These are phyloP conservation scores for Neurospora sp. DNA, from an alignment of 495 filamentous ascomycete species.

Conservation along the genomic window DNA sequence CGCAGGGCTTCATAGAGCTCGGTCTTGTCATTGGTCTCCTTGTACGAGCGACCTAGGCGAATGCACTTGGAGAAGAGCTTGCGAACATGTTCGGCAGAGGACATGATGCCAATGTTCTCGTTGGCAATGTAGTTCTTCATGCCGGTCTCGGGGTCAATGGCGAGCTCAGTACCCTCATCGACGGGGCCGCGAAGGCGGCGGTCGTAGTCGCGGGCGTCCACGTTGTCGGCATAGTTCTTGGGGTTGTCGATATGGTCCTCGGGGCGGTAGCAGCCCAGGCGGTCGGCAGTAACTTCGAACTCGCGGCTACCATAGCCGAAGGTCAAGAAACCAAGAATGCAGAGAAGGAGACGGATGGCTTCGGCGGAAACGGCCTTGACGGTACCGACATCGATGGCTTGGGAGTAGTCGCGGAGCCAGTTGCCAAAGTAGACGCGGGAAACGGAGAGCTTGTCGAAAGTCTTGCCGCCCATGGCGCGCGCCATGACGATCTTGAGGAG, in stretches of 20 bases:
- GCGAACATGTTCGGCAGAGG: constrained; percentile 64
- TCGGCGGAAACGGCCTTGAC: constrained; percentile 81
- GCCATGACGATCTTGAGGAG: constrained; percentile 67
- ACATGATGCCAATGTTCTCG: constrained; percentile 61
- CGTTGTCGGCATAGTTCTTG: constrained; percentile 70
- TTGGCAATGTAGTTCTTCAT: constrained; percentile 90
- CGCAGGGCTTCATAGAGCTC: constrained; percentile 80
- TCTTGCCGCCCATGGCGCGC: constrained; percentile 66
- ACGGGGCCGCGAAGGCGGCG: constrained; percentile 67
- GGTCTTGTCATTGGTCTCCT: constrained; percentile 46
- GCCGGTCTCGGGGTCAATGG: constrained; percentile 65
- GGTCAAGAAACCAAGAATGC: constrained; percentile 47
- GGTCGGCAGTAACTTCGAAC: constrained; percentile 82
- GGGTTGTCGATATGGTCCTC: constrained; percentile 82
- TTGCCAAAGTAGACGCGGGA: constrained; percentile 83
- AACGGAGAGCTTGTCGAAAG: constrained; percentile 79
- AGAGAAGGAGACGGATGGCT: constrained; percentile 74
- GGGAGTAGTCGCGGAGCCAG: constrained; percentile 79
- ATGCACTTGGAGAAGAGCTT: constrained; percentile 61
- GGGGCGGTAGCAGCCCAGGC: constrained; percentile 79
- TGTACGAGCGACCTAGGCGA: constrained; percentile 61
- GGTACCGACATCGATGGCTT: constrained; percentile 77
- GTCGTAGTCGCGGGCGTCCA: constrained; percentile 77
- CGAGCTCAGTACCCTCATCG: constrained; percentile 67
- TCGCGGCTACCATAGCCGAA: constrained; percentile 82